Conservation (phyloP, 2,329 filamentous ascomycete species). For the Cladosporium oxysporum region DNA sequence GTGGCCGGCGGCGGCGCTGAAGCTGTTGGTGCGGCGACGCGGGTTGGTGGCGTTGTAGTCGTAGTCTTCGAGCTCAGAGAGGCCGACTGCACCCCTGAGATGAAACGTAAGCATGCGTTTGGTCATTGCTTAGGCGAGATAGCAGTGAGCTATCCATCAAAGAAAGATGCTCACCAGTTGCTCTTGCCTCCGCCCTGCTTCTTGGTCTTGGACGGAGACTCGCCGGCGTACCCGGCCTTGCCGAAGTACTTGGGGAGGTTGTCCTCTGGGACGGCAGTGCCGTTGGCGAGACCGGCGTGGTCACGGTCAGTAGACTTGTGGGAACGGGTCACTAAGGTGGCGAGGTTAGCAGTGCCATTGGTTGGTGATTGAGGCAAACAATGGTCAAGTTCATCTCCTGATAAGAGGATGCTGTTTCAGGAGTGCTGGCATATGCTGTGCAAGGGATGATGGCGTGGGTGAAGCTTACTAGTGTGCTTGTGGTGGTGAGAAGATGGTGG, state of each 20-base stretch:
- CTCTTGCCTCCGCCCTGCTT: conserved; percentile 91
- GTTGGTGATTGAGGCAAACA: not conserved
- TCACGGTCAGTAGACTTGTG: conserved; percentile 95
- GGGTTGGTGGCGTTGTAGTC: conserved; percentile 81
- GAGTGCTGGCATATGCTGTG: not conserved
- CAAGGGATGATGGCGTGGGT: conserved; percentile 1
- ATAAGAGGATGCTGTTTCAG: not conserved
- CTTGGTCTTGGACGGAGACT: conserved; percentile 91
- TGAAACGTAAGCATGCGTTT: conserved; percentile 21
- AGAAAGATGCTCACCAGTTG: conserved; percentile 72
- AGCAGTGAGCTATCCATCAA: conserved; percentile 14
- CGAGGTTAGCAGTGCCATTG: conserved; percentile 10
- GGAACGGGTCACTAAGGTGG: conserved; percentile 82
- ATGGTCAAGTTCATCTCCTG: not conserved
- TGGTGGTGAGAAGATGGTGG: not conserved
- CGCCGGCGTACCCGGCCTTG: conserved; percentile 78
- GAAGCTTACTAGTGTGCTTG: conserved; percentile 17
- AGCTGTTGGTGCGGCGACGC: conserved; percentile 91
- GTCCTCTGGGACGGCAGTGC: conserved; percentile 67
- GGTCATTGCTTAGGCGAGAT: not conserved
- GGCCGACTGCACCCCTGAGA: conserved; percentile 75
- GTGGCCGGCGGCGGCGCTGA: conserved; percentile 67
- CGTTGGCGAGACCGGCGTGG: conserved; percentile 77
- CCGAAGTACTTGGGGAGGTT: conserved; percentile 89
- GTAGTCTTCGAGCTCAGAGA: conserved; percentile 77